Evolutionary conservation across 257 asterid species (phyloP), one percentile per base, ranked within the genome.

Genomic region (Jacaranda copaia): DNA sequence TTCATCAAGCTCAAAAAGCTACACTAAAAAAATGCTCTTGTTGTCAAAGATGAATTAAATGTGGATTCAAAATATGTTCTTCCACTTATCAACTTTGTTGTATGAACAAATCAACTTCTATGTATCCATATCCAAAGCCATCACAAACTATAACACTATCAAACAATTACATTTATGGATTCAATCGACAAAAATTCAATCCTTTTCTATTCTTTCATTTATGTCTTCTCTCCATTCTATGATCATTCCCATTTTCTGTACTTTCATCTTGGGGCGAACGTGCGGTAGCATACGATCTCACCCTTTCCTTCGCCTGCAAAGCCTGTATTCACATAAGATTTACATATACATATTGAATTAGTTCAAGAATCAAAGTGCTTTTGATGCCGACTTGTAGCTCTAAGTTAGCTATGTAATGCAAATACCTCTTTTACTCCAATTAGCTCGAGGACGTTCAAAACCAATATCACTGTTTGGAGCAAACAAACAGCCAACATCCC

Each of bases 401-500:
- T n/a, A n/a, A n/a, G n/a, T n/a, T n/a, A n/a, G n/a, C n/a, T 53
- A 40, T 1, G 35, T 32, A 8, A 35, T 52, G 4, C 57, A 38
- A 75, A 49, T 58, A 87, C 97, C 97, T 93, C 98, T 79, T n/a
- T 73, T 84, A 52, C 32, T 68, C 98, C 98, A 93, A 53, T 88
- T 87, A 36, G 88, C 79, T 25, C 88, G 74, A 79, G 78, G 36
- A 91, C 85, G 14, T 46, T 66, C 51, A 73, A 10, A 1, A 67
- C n/a, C 74, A 93, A 55, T 35, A 91, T 36, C 45, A 84, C 49
- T 0, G 98, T 93, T 77, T 93, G 98, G 45, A 92, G 88, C 61
- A 93, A 10, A 71, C 87, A 82, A 52, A 97, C 97, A 3, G 86
- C 86, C 5, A 93, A 74, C 96, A 93, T 89, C 4, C 97, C 97